These are phyloP conservation scores for Aspergillus kassunensis DNA, from an alignment of 495 filamentous ascomycete species.

Conservation along the genomic window DNA sequence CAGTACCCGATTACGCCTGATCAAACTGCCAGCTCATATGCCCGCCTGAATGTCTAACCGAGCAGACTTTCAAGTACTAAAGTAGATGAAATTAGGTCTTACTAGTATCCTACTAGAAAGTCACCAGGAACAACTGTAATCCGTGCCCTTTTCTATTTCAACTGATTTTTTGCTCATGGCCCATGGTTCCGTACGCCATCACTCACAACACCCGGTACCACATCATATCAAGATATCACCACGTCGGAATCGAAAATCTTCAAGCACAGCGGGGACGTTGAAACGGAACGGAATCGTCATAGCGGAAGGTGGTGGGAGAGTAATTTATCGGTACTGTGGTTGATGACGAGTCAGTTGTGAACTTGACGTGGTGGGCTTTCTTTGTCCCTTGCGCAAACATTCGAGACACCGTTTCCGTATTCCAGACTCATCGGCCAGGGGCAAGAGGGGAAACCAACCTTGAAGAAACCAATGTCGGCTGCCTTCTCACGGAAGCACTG, in stretches of 20 bases:
- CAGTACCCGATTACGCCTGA: no score
- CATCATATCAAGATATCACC: not conserved
- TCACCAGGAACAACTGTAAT: no score
- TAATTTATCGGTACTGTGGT: not conserved
- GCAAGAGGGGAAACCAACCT: constrained; percentile 51
- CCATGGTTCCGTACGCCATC: not conserved
- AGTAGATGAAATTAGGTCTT: no score
- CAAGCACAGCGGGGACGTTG: not conserved
- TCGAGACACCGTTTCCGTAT: not conserved
- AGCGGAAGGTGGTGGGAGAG: not conserved
- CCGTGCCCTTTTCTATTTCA: no score
- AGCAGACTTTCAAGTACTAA: no score
- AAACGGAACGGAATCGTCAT: not conserved
- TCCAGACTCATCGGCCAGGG: not conserved
- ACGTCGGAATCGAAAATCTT: not conserved
- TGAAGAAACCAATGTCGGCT: constrained; percentile 92
- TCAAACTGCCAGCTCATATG: no score
- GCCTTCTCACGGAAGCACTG: constrained; percentile 99
- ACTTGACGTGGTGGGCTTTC: not conserved
- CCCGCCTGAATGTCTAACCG: no score
- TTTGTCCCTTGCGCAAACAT: no score
- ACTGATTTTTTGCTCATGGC: no score
- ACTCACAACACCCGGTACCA: not conserved
- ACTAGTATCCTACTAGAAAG: not conserved
- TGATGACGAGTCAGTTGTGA: not conserved